phyloP scores from a whole-genome alignment of 371 early-diverging fungal species.

The Mortierella sp. region DNA sequence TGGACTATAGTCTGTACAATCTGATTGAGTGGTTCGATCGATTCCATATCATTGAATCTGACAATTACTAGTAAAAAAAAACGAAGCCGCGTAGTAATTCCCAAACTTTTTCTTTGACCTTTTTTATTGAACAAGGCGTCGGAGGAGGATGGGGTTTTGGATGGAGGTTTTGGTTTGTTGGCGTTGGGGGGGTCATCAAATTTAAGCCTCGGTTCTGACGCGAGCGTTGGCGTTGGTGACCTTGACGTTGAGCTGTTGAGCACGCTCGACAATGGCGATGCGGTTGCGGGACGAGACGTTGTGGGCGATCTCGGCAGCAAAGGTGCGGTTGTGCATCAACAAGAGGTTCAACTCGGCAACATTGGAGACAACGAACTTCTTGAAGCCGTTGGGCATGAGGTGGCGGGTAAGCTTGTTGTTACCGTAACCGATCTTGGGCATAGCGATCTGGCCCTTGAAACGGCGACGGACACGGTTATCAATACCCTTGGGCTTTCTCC shows the following conservation, averaged over 20 bases:
- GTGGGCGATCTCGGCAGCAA: conserved; percentile 99
- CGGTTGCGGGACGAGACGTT: conserved; percentile 98
- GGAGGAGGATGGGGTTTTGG: too few species aligned
- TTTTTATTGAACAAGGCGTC: too few species aligned
- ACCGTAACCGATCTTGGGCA: conserved; percentile 99
- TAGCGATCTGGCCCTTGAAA: conserved; percentile 97
- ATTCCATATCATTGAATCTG: conserved; percentile 40
- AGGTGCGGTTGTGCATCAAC: conserved; percentile 99
- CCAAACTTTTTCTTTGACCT: too few species aligned
- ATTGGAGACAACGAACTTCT: conserved; percentile 97
- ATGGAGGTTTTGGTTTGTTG: too few species aligned
- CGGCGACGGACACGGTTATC: conserved; percentile 99
- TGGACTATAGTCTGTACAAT: conserved; percentile 32
- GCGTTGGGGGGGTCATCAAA: neutral
- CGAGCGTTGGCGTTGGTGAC: conserved; percentile 98
- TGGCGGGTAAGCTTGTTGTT: conserved; percentile 96
- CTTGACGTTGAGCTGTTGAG: conserved; percentile 97
- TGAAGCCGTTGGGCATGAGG: conserved; percentile 98
- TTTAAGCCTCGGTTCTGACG: conserved; percentile 91
- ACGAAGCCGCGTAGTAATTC: too few species aligned
- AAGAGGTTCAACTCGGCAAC: conserved; percentile 96
- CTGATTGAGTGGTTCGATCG: conserved; percentile 47
- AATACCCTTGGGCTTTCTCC: conserved; percentile 99
- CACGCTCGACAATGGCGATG: conserved; percentile 96
- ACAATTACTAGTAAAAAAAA: too few species aligned